Evolutionary conservation across 345 rosid genomes (phyloP), one percentile per base, ranked within the genome.

Genomic region (Sisymbrium altissimum): DNA sequence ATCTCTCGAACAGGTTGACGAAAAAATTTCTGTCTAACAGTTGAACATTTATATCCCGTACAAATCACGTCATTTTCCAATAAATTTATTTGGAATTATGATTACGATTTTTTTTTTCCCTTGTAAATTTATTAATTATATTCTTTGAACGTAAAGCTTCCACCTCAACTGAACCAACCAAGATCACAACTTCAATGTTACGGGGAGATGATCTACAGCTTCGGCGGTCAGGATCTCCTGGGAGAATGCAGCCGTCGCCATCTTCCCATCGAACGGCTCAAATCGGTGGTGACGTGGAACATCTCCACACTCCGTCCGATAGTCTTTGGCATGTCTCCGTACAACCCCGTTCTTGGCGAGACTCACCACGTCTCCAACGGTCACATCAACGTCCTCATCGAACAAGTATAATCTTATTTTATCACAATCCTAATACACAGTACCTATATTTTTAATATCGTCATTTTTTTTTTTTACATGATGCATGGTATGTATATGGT

Each of bases 301-400:
- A 85, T 94, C 52, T 87, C 96, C 4, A 82, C 83, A 0, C 39
- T 69, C 5, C 91, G 98, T 2, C 95, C 95, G 8, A 0, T 68
- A 0, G 5, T 75, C 38, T 88, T 87, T 17, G 98, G 97, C 3
- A 77, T 82, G 29, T 91, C 87, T 59, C 98, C 98, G 11, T 94
- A 81, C 78, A 94, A 94, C 50, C 89, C 96, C n/a, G 23, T 88
- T 73, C 92, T 94, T 19, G 98, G 98, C 4, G 97, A 94, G 82
- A 91, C 97, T 32, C 98, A 94, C 76, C 98, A 91, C 48, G 95
- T 86, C 53, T 94, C 97, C 5, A 70, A 78, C 5, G 88, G 81
- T 53, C 77, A 64, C 75, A 90, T 91, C 75, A 87, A 91, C 72
- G 85, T 91, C 68, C 81, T 91, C 2, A 79, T 81, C 0, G 97